Base-by-base conservation (phyloP, 2,329 filamentous ascomycete genomes). In the Colletotrichum phormii region DNA sequence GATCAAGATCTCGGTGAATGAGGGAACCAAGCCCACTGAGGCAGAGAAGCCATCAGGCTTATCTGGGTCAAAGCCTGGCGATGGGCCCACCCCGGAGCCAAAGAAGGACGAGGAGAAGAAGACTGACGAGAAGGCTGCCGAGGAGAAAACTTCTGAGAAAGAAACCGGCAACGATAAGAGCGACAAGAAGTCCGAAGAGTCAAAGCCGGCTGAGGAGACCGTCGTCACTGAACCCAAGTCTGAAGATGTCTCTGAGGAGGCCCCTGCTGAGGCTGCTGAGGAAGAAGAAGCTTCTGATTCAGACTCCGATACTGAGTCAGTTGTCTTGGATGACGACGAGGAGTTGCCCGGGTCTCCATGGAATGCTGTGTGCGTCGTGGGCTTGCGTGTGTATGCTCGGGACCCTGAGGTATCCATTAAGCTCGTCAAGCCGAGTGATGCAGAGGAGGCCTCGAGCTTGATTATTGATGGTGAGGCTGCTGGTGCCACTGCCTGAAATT, bases 351-450 rank as follows among this genome's bases (percentile, higher is more conserved):
- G 76, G 7, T 72, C 77, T 11, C 80, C 81, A 1, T 85, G 83
- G 83, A 84, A 85, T 53, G 81, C 83, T n/a, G 82, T 84, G 29
- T 84, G 82, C 63, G 83, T 85, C 11, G 75, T 84, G 51, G 82
- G 82, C 9, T 77, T 85, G 13, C 76, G 82, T 8, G 82, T 84
- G 11, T 85, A 84, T 67, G 78, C 83, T 9, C 78, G 78, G 64
- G 82, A 84, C 33, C 69, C 79, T 1, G 77, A 78, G 6, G 77
- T 84, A 42, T 79, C 79, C 35, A 80, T 85, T 33, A 76, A 76
- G 7, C 75, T 84, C 8, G 81, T 80, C 9, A 79, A 82, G 70
- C 78, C 79, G 31, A 79, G 79, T 55, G 76, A 73, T 51, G 77
- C 72, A 0, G 79, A 82, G 68, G 80, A 81, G 67, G 77, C 75